Base-by-base conservation (phyloP, 1,284 basidiomycete species). In the Marasmius sp. region DNA sequence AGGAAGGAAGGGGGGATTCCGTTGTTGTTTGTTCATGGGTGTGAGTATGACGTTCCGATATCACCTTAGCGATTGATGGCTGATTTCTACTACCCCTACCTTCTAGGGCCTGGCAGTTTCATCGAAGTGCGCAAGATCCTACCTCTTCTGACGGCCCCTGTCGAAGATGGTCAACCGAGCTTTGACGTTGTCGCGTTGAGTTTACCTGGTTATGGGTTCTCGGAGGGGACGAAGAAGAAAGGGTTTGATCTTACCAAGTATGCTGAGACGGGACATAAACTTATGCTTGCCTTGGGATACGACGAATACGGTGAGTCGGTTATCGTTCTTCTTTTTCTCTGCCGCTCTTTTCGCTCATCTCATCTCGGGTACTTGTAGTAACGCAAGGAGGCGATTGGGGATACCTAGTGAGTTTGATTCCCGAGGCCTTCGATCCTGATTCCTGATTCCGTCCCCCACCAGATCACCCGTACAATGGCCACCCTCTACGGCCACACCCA, bases 31-130 rank as follows among this genome's bases (percentile, higher is more conserved):
- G 77, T 83, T 12, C 83, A 85, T 67, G 83, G 83, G 18, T 85
- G 83, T 83, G 61, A 64, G 79, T 76, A 10, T 38, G 2, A 27
- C 27, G 27, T n/a, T 49, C 11, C 22, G 33, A 50, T 11, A 16
- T 16, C 33, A 57, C 39, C 51, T n/a, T 9, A 12, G 27, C 5
- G 27, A 27, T 27, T 27, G 27, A 27, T 5, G 27, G 27, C 27
- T 27, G 27, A 27, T 27, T 27, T 27, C 27, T 27, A 27, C 27
- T 27, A 27, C 22, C 36, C 27, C 34, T 41, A n/a, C 18, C 6
- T 36, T n/a, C 39, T 38, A 87, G 86, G 86, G 86, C 85, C 86
- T 0, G 85, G 86, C 39, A 75, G 77, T 60, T 86, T 87, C 66
- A 67, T 83, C 39, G 85, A 88, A 72, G 80, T 78, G 12, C 70